phyloP scores from a whole-genome alignment of 305 asterid species.

The Fraxinus ornus region DNA sequence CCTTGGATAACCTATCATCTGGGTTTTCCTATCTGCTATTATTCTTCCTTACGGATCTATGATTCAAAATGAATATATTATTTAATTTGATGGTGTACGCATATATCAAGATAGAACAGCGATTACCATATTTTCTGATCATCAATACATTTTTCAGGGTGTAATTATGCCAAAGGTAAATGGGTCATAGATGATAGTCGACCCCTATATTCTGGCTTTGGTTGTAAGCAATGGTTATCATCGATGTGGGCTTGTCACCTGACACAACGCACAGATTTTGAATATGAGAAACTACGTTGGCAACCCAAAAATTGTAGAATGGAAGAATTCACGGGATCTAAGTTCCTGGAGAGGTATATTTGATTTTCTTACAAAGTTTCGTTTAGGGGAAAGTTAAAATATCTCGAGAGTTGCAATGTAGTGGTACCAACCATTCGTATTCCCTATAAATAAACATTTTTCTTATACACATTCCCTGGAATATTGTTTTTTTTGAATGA shows the following conservation, averaged over 20 bases:
- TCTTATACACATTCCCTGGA: background rate
- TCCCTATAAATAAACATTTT: background rate
- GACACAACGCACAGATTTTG: slow-evolving; percentile 90
- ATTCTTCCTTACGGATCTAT: background rate
- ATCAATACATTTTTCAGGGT: slow-evolving; percentile 47
- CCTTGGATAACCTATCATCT: slow-evolving; percentile 6
- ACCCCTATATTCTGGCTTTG: slow-evolving; percentile 83
- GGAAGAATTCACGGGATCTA: slow-evolving; percentile 67
- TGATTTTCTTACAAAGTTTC: slow-evolving; percentile 20
- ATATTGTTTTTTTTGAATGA: background rate
- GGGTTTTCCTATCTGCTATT: background rate
- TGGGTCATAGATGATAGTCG: slow-evolving; percentile 64
- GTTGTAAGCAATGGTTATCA: slow-evolving; percentile 90
- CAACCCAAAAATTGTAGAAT: slow-evolving; percentile 69
- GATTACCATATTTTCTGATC: slow-evolving; percentile 21
- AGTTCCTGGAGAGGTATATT: slow-evolving; percentile 65
- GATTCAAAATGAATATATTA: background rate
- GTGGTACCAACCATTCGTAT: background rate
- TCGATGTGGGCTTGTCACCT: slow-evolving; percentile 97
- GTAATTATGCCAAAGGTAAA: slow-evolving; percentile 75
- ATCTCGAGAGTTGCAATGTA: background rate
- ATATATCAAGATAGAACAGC: background rate
- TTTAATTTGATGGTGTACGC: slow-evolving; percentile 14
- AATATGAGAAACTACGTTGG: slow-evolving; percentile 86
- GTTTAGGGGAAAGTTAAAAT: slow-evolving; percentile 16